Base-by-base conservation (phyloP, 768 basidiomycete species). In the Agrocybe chaxingu region DNA sequence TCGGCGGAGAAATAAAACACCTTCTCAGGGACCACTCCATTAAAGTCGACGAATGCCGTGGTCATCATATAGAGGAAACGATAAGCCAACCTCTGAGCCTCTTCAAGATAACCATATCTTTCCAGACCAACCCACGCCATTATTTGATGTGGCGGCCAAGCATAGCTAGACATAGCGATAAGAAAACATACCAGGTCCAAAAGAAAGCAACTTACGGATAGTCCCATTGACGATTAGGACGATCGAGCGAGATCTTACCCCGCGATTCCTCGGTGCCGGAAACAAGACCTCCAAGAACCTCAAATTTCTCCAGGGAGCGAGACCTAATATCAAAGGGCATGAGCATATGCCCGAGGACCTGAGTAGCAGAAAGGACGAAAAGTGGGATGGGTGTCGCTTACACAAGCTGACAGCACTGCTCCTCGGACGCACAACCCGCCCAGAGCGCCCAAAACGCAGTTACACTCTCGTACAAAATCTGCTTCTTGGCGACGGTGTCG, bases 21-120 rank as follows among this genome's bases (percentile, higher is more conserved):
- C 81, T 98, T 98, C 74, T 98, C 96, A 0, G 96, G 95, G 1
- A 98, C 94, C 33, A 97, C 92, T 3, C 96, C 96, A 67, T 98
- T 98, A 69, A 97, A 98, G 66, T 96, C 92, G 47, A 97, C 94
- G 57, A 92, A 90, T 2, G 92, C 90, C 0, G 87, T 89, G 8
- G 93, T 94, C 89, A 93, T 92, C 87, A 99, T 97, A 74, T 98
- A 98, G n/a, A 97, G 79, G 82, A 90, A 99, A 46, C 96, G 78
- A 70, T 99, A 99, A 1, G 96, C 87, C 43, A 98, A 72, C 42
- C 97, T 80, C 56, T 96, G 92, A 1, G 94, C 91, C 55, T 97
- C 94, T 55, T 96, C 91, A 3, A 89, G 73, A 66, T 93, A 97
- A 2, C 96, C 96, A 63, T 99, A 99, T 47, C 96, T 85, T 59